Conservation (phyloP, 768 basidiomycete genomes). For the Suillus brevipes region DNA sequence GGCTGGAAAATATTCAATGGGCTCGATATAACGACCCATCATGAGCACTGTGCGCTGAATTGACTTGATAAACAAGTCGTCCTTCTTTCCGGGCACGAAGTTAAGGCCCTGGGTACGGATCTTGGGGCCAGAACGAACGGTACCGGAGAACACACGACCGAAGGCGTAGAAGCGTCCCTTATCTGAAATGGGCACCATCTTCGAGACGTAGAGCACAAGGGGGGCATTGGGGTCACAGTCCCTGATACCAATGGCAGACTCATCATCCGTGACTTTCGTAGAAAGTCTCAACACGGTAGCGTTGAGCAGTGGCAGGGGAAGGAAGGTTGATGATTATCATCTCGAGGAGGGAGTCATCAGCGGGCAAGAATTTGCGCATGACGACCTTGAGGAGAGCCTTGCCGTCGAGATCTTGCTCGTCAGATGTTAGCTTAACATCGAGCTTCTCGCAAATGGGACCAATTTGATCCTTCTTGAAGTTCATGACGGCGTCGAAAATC, state of each 20-base stretch:
- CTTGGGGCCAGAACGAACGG: slow-evolving; percentile 95
- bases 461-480: slow-evolving; percentile 95
- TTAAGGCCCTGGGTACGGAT: slow-evolving; percentile 99
- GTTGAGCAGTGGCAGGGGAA: slow-evolving; percentile 94
- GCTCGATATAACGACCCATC: slow-evolving; percentile 99
- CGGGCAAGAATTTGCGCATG: slow-evolving; percentile 99
- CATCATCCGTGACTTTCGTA: slow-evolving; percentile 99
- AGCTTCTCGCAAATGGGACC: slow-evolving; percentile 91
- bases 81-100: slow-evolving; percentile 98
- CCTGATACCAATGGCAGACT: slow-evolving; percentile 96
- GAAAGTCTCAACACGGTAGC: slow-evolving; percentile 98
- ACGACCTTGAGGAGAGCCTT: slow-evolving; percentile 95
- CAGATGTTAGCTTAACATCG: slow-evolving; percentile 82
- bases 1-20: slow-evolving; percentile 98
- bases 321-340: slow-evolving; percentile 99
- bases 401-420: slow-evolving; percentile 92
- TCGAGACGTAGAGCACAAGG: slow-evolving; percentile 97
- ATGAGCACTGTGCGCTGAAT: slow-evolving; percentile 98
- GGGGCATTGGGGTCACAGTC: slow-evolving; percentile 97
- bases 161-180: slow-evolving; percentile 99
- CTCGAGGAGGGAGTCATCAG: slow-evolving; percentile 97
- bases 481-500: slow-evolving; percentile 98
- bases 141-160: slow-evolving; percentile 99
- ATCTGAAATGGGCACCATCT: slow-evolving; percentile 99
- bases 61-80: slow-evolving; percentile 96